Conservation (phyloP, 805 yeast species). For the Metschnikowia similis region DNA sequence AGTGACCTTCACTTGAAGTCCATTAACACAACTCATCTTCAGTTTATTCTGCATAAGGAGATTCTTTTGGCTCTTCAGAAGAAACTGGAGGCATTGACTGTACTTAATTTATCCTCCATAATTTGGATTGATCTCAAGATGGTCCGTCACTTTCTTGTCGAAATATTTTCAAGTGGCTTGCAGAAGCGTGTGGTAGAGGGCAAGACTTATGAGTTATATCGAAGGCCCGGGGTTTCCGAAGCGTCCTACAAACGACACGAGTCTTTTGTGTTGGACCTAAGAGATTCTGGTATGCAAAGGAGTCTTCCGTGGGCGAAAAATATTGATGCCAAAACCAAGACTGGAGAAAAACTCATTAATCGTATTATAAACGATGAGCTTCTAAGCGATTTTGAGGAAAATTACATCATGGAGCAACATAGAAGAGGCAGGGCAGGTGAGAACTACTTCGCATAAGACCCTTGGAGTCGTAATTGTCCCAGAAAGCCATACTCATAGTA, state of each 20-base stretch:
- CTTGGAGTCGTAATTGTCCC: background rate
- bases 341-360: constrained; percentile 12
- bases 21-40: constrained; percentile 29
- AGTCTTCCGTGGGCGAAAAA: constrained; percentile 43
- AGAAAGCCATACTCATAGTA: background rate
- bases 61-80: constrained; percentile 18
- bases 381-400: constrained; percentile 27
- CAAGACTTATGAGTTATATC: constrained; percentile 5
- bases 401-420: constrained; percentile 27
- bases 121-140: constrained; percentile 45
- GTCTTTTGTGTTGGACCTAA: constrained; percentile 30
- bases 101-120: constrained; percentile 40
- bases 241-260: background rate
- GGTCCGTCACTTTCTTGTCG: constrained; percentile 29
- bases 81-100: constrained; percentile 23
- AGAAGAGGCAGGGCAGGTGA: constrained; percentile 43
- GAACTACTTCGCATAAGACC: constrained; percentile 25
- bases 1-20: constrained; percentile 41
- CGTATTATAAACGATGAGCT: constrained; percentile 31
- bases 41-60: constrained; percentile 30
- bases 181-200: constrained; percentile 4
- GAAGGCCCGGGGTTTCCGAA: background rate
- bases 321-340: constrained; percentile 9
- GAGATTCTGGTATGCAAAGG: constrained; percentile 48
- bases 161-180: constrained; percentile 4